These are phyloP conservation scores for Tulasnella sp. DNA, from an alignment of 768 basidiomycete genomes.

Conservation along the genomic window DNA sequence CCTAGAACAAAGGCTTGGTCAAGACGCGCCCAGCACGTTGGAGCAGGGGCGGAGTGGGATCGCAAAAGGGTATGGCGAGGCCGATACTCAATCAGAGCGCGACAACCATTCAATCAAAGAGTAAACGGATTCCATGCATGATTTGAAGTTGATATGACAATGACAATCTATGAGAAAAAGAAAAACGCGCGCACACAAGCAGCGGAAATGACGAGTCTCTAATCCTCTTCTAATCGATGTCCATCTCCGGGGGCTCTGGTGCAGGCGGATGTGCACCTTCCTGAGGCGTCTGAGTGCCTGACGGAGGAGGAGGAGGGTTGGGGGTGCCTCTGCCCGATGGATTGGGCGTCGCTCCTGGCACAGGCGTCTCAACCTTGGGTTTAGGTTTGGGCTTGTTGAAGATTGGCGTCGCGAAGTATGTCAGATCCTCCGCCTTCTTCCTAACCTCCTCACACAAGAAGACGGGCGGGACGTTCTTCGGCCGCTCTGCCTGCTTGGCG, in stretches of 20 bases:
- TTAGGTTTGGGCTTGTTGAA: conserved; percentile 89
- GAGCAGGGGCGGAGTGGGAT: conserved; percentile 88
- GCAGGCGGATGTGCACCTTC: conserved; percentile 23
- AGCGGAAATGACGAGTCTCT: too few species aligned
- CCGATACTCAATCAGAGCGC: conserved; percentile 28
- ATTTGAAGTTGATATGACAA: too few species aligned
- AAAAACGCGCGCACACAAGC: too few species aligned
- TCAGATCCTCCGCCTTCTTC: conserved; percentile 88
- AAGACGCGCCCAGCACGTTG: conserved; percentile 68
- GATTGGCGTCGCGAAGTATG: conserved; percentile 83
- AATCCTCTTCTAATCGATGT: conserved; percentile 52
- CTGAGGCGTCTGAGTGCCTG: conserved; percentile 49
- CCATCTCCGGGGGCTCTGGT: conserved; percentile 57
- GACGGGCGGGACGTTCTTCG: conserved; percentile 82
- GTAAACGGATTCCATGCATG: too few species aligned
- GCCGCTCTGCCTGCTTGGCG: conserved; percentile 72
- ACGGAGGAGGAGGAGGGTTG: conserved; percentile 7
- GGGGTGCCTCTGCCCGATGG: conserved; percentile 20
- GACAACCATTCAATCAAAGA: too few species aligned
- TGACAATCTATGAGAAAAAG: too few species aligned
- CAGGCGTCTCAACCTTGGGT: conserved; percentile 44
- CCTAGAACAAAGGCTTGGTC: conserved; percentile 62
- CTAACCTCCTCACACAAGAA: conserved; percentile 69
- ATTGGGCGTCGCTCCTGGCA: not conserved
- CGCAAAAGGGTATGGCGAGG: conserved; percentile 68